Evolutionary conservation across 495 filamentous ascomycete species (phyloP).

Genomic region (Penicillium longicatenatum): DNA sequence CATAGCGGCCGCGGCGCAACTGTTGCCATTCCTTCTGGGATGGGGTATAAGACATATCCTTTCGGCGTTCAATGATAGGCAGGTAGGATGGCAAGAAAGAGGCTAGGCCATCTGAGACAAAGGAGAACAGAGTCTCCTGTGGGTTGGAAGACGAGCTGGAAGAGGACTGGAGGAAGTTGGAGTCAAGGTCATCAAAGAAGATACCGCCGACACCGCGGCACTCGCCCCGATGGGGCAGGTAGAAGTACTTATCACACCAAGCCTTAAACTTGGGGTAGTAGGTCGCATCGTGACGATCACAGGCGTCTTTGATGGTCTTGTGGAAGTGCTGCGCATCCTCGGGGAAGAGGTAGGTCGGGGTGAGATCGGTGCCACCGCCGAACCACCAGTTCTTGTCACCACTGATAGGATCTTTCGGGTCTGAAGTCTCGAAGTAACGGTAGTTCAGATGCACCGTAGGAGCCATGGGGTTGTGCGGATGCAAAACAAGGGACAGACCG

Average conservation of each 20-base stretch:
- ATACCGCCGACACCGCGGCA: constrained; percentile 91
- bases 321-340: constrained; percentile 98
- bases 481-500: constrained; percentile 87
- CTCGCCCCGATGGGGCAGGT: constrained; percentile 86
- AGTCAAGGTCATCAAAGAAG: constrained; percentile 98
- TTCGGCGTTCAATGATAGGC: constrained; percentile 82
- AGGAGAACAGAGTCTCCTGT: constrained; percentile 90
- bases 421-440: constrained; percentile 92
- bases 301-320: constrained; percentile 85
- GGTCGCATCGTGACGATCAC: constrained; percentile 86
- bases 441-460: constrained; percentile 99
- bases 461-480: constrained; percentile 93
- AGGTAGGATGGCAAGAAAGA: constrained; percentile 92
- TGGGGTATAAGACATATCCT: constrained; percentile 85
- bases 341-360: constrained; percentile 91
- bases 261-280: constrained; percentile 97
- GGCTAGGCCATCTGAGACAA: constrained; percentile 78
- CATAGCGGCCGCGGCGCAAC: constrained; percentile 86
- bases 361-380: constrained; percentile 92
- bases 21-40: constrained; percentile 96
- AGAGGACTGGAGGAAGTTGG: constrained; percentile 51
- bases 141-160: constrained; percentile 66
- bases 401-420: constrained; percentile 60
- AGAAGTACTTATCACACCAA: constrained; percentile 99
- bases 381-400: constrained; percentile 93